Conservation (phyloP, 2,329 filamentous ascomycete genomes). For the Madurella mycetomatis region DNA sequence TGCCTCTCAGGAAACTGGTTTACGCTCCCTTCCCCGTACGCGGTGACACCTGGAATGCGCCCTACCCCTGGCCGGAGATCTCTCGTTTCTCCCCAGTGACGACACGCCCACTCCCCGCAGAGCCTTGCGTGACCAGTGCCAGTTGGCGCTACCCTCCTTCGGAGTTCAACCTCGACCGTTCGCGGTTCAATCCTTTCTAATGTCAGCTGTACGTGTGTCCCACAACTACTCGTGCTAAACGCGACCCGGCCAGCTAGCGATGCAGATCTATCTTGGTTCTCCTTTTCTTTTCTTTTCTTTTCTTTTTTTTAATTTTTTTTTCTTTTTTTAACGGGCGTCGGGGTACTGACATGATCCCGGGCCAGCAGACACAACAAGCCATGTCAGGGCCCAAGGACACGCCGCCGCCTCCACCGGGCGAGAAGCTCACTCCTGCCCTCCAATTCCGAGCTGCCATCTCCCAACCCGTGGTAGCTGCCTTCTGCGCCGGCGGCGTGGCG, state of each 20-base stretch:
- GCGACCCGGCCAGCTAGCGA: neutral
- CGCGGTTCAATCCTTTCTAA: slow-evolving; percentile 25
- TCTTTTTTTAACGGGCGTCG: too few species aligned
- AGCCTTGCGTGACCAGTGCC: neutral
- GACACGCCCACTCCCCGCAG: neutral
- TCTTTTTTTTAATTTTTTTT: too few species aligned
- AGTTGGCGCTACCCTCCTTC: neutral
- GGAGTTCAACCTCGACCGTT: neutral
- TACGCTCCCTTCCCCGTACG: neutral
- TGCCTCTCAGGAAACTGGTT: neutral
- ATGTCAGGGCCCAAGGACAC: slow-evolving; percentile 8
- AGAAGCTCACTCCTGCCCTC: slow-evolving; percentile 26
- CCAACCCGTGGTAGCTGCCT: slow-evolving; percentile 83
- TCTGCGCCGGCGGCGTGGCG: slow-evolving; percentile 88
- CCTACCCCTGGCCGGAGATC: slow-evolving; percentile 5
- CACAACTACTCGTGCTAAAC: neutral
- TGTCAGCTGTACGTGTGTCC: slow-evolving; percentile 35
- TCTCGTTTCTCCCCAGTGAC: slow-evolving; percentile 1
- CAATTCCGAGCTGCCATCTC: slow-evolving; percentile 55
- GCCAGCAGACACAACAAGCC: slow-evolving; percentile 12
- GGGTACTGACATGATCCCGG: neutral
- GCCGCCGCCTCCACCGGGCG: slow-evolving; percentile 23
- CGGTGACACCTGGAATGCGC: slow-evolving; percentile 11
- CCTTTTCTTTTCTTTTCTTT: too few species aligned
- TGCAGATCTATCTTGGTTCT: neutral